phyloP scores from a whole-genome alignment of 2,329 filamentous ascomycete genomes.

The Arthrobotrys pseudoclavata region DNA sequence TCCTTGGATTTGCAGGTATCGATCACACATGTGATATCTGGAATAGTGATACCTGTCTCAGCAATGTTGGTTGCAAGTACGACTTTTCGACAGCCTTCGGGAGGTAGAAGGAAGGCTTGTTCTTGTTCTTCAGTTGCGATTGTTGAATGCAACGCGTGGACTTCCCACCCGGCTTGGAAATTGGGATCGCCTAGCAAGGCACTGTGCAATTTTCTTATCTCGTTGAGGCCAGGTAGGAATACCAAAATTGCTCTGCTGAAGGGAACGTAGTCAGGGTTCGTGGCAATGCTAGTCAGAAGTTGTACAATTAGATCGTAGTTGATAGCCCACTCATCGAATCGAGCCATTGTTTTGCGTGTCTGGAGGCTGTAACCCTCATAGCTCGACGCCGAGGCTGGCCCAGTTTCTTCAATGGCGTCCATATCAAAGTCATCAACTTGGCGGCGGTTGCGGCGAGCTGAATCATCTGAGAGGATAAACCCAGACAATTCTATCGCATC shows the following conservation, averaged over 20 bases:
- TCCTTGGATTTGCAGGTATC: slow-evolving; percentile 97
- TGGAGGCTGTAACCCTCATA: slow-evolving; percentile 80
- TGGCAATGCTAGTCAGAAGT: slow-evolving; percentile 81
- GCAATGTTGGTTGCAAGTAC: slow-evolving; percentile 98
- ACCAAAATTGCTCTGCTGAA: slow-evolving; percentile 95
- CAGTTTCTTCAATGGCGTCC: slow-evolving; percentile 67
- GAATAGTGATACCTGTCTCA: slow-evolving; percentile 98
- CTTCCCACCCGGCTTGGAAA: slow-evolving; percentile 81
- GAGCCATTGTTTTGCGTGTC: slow-evolving; percentile 80
- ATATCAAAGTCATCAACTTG: slow-evolving; percentile 69
- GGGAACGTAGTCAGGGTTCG: slow-evolving; percentile 74
- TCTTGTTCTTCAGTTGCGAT: slow-evolving; percentile 98
- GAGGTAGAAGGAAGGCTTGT: slow-evolving; percentile 87
- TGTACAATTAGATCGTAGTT: slow-evolving; percentile 88
- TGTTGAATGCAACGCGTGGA: slow-evolving; percentile 91
- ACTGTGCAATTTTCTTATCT: slow-evolving; percentile 90
- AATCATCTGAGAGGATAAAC: slow-evolving; percentile 72
- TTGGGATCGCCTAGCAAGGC: slow-evolving; percentile 81
- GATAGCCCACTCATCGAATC: slow-evolving; percentile 90
- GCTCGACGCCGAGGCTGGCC: slow-evolving; percentile 71
- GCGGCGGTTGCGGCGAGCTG: slow-evolving; percentile 64
- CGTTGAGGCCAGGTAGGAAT: slow-evolving; percentile 93
- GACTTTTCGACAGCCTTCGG: slow-evolving; percentile 86
- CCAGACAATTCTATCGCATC: slow-evolving; percentile 91
- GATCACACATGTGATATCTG: slow-evolving; percentile 95